A percentile compares a stretch with the other conserved stretches of the same genome.
These are phyloP conservation scores for Pleurotus citrinopileatus DNA, from an alignment of 768 basidiomycete species.

Conservation along the genomic window DNA sequence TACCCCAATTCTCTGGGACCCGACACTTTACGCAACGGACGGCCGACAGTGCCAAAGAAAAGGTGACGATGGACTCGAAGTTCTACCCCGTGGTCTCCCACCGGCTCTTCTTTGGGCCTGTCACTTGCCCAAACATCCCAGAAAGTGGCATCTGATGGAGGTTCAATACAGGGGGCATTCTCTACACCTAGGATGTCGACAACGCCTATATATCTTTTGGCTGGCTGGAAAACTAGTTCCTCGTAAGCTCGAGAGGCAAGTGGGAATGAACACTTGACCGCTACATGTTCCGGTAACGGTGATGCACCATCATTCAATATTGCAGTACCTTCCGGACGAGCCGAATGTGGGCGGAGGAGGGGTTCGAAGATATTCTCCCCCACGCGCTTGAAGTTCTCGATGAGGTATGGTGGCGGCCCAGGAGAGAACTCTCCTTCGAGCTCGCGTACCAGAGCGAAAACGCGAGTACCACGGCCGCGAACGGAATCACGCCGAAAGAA, in stretches of 20 bases:
- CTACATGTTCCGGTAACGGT: not conserved
- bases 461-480: not conserved
- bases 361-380: too few species aligned
- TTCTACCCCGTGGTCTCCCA: not conserved
- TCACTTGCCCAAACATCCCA: not conserved
- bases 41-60: not conserved
- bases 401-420: too few species aligned
- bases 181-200: not conserved
- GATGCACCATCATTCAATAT: too few species aligned
- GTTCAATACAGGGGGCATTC: not conserved
- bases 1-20: not conserved
- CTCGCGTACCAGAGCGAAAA: not conserved
- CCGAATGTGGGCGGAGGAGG: too few species aligned
- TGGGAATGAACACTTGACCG: not conserved
- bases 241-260: not conserved
- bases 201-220: not conserved
- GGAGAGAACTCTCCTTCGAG: too few species aligned
- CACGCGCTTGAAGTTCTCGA: not conserved
- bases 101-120: not conserved
- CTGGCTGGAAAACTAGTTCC: not conserved
- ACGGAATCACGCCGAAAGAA: not conserved
- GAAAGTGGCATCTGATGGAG: not conserved
- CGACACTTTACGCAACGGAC: not conserved
- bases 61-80: constrained; percentile 1
- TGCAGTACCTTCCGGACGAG: too few species aligned